Evolutionary conservation across 2,329 filamentous ascomycete species (phyloP), one percentile per base, ranked within the genome.

Genomic region (Colletotrichum magnum): DNA sequence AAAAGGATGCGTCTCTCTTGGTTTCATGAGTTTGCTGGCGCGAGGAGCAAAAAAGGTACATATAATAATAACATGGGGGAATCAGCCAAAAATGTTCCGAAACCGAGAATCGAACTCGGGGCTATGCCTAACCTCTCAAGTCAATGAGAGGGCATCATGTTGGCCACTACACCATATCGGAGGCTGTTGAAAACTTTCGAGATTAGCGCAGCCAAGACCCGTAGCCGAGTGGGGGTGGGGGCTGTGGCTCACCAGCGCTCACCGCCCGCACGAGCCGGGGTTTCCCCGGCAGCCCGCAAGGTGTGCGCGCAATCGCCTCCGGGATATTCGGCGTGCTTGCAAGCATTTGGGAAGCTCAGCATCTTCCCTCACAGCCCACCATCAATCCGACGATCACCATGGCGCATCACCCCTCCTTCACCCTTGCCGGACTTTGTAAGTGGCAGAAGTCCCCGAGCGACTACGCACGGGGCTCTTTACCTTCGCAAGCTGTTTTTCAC

Each of bases 371-470:
- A 36, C 32, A 36, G 32, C 32, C 32, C 32, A 36, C 7, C 32
- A 36, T 2, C 32, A 36, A 36, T 36, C 32, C 32, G 32, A 36
- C 32, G 32, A 16, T 43, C 58, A n/a, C 24, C 54, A 82, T 82
- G 80, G 80, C 81, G 18, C 79, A 82, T 43, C 81, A 82, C 66
- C 81, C 80, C 47, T 81, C 80, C 0, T 82, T 82, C 58, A 82
- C 81, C 26, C 76, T 82, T 6, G 79, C 81, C 0, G 79, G 73
- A 50, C 77, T 82, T 3, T 60, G 81, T 82, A 74, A 77, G 81
- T 75, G 2, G 6, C 28, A 32, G 10, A 32, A 32, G 21, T 24
- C 28, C 6, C 28, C 28, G 1, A 32, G 28, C 28, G 7, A 7
- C 7, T 32, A 9, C 4, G 21, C 12, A 5, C 1, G 41, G 10